Base-by-base conservation (phyloP, 2,329 filamentous ascomycete species). In the Botrytis fragariae region DNA sequence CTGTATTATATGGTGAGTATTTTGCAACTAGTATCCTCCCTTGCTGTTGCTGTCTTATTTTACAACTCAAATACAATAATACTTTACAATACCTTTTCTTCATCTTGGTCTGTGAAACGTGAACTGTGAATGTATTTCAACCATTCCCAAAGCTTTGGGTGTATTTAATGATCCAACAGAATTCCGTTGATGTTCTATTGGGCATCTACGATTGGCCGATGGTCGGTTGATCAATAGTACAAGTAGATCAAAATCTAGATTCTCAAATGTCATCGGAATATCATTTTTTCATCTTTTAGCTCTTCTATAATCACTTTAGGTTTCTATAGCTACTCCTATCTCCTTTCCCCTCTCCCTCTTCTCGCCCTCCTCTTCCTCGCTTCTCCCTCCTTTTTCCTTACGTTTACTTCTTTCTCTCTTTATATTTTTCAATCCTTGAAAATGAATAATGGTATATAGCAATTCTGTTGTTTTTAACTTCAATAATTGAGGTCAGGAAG, bases 1-100 rank as follows among this genome's bases (percentile, higher is more conserved):
- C 29, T 69, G 61, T 74, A 72, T 51, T 54, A 74, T 72, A 72
- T 74, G 69, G 72, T 74, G 72, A 74, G 72, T 72, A 73, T 67
- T n/a, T 29, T 62, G 71, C 71, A 68, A 48, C 45, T 51, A 32
- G 69, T 61, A 45, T 29, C 51, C 14, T 18, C 60, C 69, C 44
- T 54, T 65, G 60, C 69, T 63, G n/a, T 35, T 64, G 22, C 29
- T 69, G 32, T 44, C 37, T 69, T 45, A 60, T 35, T 32, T 45
- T 54, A 67, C 22, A 25, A 57, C 51, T 54, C 64, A 57, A 68
- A 68, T 57, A 54, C 64, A 54, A 42, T 57, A 68, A 68, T 68
- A 57, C 25, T 54, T 67, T 68, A 42, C 18, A 45, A 44, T n/a
- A 65, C 3, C 10, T 54, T 16, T n/a, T 51, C 5, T 48, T 37